Conservation (phyloP, 768 basidiomycete genomes). For the Tricholoma hemisulphureum region DNA sequence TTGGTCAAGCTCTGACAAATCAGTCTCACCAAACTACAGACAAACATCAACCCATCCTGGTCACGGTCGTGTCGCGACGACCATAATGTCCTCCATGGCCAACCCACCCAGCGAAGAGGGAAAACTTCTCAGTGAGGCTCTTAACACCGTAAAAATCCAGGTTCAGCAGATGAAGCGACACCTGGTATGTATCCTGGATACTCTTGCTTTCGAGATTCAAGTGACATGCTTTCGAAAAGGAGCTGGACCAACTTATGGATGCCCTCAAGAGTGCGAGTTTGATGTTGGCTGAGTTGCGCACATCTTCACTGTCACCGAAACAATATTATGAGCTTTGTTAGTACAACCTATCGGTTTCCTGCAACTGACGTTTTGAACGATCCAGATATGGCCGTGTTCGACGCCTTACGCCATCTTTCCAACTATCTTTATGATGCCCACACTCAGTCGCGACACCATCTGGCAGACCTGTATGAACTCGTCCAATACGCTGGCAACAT, state of each 20-base stretch:
- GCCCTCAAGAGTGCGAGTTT: constrained; percentile 95
- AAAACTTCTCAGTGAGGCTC: constrained; percentile 80
- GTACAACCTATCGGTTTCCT: constrained; percentile 22
- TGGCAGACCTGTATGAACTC: constrained; percentile 97
- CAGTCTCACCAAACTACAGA: too few relatives aligned
- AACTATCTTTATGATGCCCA: constrained; percentile 98
- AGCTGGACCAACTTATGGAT: constrained; percentile 97
- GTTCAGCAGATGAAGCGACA: constrained; percentile 94
- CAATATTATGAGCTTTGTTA: constrained; percentile 98
- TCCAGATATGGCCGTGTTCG: constrained; percentile 97
- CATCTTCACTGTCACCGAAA: constrained; percentile 90
- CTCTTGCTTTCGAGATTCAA: background rate
- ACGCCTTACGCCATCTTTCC: constrained; percentile 90
- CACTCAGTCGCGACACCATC: constrained; percentile 84
- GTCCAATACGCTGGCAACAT: constrained; percentile 99
- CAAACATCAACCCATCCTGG: too few relatives aligned
- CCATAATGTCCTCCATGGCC: constrained; percentile 24
- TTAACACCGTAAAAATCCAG: constrained; percentile 86
- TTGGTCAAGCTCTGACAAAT: too few relatives aligned
- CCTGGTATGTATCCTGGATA: constrained; percentile 58
- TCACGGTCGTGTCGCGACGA: too few relatives aligned
- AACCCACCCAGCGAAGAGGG: constrained; percentile 65
- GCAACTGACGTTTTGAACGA: background rate
- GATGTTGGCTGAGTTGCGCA: constrained; percentile 95
- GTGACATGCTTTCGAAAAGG: constrained; percentile 43